Base-by-base conservation (phyloP, 2,329 filamentous ascomycete genomes). In the Colletotrichum sp. region DNA sequence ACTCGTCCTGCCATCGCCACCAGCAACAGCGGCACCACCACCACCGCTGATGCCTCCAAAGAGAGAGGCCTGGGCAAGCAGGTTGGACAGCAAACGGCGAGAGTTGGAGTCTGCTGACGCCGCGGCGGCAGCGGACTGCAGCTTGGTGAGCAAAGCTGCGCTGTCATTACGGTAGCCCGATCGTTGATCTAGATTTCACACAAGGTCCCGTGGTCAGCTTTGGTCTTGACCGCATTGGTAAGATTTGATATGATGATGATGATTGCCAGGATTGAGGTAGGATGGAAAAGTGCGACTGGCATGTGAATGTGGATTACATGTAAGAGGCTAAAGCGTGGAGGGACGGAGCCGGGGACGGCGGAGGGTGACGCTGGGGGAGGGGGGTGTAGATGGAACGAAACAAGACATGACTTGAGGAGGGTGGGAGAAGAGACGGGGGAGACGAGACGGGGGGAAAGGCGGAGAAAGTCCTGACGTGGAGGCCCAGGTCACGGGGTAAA, bases 1-100 rank as follows among this genome's bases (percentile, higher is more conserved):
- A 21, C 85, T 82, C 24, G 85, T 86, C 77, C 85, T 86, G 55
- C 80, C 74, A 62, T 86, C 83, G 69, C 80, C 80, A 30, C 80
- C 80, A 30, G 28, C 24, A 52, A 21, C n/a, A 24, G 4, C 44
- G n/a, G 6, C 44, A 52, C 8, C 44, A 52, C 8, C 44, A 32
- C 80, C 80, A 30, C 34, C 13, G 71, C 52, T 32, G 57, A 71
- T 65, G 26, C 75, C 64, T 28, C 84, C 83, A 77, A 86, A 85
- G 72, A 85, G 82, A 69, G 76, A 81, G 36, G 77, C 77, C 34
- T 76, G 77, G 28, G 77, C 73, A n/a, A 78, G 76, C 10, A 78
- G 67, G 59, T 77, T 78, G 63, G 77, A 77, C 64, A 78, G 16
- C 55, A 78, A 28, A 28, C 76, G 77, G 15, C 77, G 77, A 44